These are phyloP conservation scores for Pyrus bretschneideri DNA, from an alignment of 306 rosid genomes.

Conservation along the genomic window DNA sequence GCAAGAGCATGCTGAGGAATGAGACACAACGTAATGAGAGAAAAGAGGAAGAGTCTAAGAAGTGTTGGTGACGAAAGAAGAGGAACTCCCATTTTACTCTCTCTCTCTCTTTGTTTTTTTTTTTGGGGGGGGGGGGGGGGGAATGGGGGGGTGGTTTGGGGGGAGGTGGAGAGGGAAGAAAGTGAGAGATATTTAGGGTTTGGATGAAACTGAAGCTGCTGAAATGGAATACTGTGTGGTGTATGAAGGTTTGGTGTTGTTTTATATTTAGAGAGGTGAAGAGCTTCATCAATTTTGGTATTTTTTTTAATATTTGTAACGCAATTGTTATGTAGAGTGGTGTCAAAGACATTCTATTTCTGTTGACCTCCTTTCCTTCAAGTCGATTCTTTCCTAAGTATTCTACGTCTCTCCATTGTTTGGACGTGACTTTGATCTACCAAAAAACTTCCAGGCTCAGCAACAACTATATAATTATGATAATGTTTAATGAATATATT, in stretches of 20 bases:
- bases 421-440: slow-evolving; percentile 11
- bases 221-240: neutral
- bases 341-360: slow-evolving; percentile 52
- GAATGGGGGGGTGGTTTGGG: too few relatives aligned
- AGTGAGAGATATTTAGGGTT: neutral
- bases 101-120: neutral
- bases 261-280: slow-evolving; percentile 17
- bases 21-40: slow-evolving; percentile 11
- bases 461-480: neutral
- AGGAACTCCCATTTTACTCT: slow-evolving; percentile 29
- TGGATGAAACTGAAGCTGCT: neutral
- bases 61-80: slow-evolving; percentile 5
- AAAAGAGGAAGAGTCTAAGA: slow-evolving; percentile 18
- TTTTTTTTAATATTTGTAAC: neutral
- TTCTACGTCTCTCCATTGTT: neutral
- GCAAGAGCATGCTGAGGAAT: slow-evolving; percentile 35
- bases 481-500: neutral
- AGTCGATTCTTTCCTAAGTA: slow-evolving; percentile 29
- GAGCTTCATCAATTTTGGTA: neutral
- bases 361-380: slow-evolving; percentile 42
- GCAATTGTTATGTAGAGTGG: slow-evolving; percentile 42
- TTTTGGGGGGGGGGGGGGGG: too few relatives aligned
- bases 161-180: neutral
- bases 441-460: neutral
- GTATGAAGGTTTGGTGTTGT: neutral